Evolutionary conservation across 129 eudicot species (phyloP), one percentile per base, ranked within the genome.

Genomic region (Cynara cardunculus): DNA sequence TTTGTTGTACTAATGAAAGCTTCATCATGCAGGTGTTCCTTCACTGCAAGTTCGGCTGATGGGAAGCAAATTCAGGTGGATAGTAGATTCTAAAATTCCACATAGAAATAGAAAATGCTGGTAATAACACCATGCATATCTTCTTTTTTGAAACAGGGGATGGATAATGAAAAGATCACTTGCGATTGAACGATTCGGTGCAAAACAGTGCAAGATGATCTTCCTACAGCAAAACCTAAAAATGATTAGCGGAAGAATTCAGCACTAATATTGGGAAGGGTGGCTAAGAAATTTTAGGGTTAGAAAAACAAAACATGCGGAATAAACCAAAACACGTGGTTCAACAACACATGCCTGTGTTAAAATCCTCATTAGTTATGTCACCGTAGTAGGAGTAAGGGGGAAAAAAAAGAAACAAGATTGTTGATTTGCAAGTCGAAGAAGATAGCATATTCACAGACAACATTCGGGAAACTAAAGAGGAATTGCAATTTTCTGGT

Each of bases 21-120:
- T 31, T 87, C 44, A 71, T 81, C 46, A 73, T 81, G 84, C 88
- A 89, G 88, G 84, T 77, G 78, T 77, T 74, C 31, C 78, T 87
- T 72, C 67, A 73, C 76, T n/a, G 75, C 92, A 71, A 80, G 59
- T 72, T 76, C 84, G 44, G 72, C 77, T 18, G 84, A 59, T 73
- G 89, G 73, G 86, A 81, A 76, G 80, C 82, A 89, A 71, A 87
- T 84, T 74, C 84, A 82, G 98, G 98, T 92, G 85, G 87, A 81
- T 78, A 80, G 86, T 89, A 83, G 84, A 81, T 82, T 84, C 87
- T 79, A 73, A n/a, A n/a, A 16, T 72, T 85, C 83, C 88, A 79
- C 77, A 77, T 78, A 74, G 7, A 41, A 3, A 37, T 77, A 71
- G 18, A 82, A 59, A 44, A 25, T 78, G n/a, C 19, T 80, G 66